Conservation (phyloP, 495 filamentous ascomycete genomes). For the Penicillium dipodomyicola region DNA sequence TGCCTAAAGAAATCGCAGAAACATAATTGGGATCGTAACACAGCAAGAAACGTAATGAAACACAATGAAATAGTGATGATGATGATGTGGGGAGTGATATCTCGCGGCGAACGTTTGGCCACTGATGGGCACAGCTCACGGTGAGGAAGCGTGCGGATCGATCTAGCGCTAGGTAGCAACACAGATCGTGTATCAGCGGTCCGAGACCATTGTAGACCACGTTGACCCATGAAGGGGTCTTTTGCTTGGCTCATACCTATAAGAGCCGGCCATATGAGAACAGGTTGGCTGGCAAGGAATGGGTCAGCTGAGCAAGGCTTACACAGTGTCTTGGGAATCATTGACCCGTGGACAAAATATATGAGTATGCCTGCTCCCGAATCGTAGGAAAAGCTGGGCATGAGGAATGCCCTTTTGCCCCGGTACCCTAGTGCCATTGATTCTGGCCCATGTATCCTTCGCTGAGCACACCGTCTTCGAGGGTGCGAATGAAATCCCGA, state of each 20-base stretch:
- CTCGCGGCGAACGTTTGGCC: constrained; percentile 7
- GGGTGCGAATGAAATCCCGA: constrained; percentile 85
- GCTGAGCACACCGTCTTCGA: constrained; percentile 88
- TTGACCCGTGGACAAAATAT: neutral
- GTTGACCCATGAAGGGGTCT: neutral
- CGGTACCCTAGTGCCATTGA: constrained; percentile 58
- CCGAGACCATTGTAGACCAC: constrained; percentile 8
- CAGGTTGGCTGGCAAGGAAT: constrained; percentile 5
- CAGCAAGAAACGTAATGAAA: constrained; percentile 14
- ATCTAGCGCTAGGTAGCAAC: constrained; percentile 15
- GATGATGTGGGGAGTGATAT: constrained; percentile 6
- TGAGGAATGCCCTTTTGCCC: neutral
- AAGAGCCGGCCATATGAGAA: constrained; percentile 6
- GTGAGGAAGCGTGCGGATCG: constrained; percentile 10
- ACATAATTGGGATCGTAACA: constrained; percentile 14
- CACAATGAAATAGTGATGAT: constrained; percentile 9
- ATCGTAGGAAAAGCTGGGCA: neutral
- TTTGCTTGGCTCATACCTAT: constrained; percentile 5
- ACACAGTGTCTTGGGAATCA: constrained; percentile 1
- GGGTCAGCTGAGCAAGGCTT: constrained; percentile 1
- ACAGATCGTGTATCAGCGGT: constrained; percentile 14
- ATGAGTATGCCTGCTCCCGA: constrained; percentile 1
- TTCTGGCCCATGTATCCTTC: constrained; percentile 71
- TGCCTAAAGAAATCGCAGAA: constrained; percentile 16
- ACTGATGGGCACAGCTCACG: constrained; percentile 12